These are phyloP conservation scores for Cladophialophora chaetospira DNA, from an alignment of 2,329 filamentous ascomycete genomes.

Conservation along the genomic window DNA sequence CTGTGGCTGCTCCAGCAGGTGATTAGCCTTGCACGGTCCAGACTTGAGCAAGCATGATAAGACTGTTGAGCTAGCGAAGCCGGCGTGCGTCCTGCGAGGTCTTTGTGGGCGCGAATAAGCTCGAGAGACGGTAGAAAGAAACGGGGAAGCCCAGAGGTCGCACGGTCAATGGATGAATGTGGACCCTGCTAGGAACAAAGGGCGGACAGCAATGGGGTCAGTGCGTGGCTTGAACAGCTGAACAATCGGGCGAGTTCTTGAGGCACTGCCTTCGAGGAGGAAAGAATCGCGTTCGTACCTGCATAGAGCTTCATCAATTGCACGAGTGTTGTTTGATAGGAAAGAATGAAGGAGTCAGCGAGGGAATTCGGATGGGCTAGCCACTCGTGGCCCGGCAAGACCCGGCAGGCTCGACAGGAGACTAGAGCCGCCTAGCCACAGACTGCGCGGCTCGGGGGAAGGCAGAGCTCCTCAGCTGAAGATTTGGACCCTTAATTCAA, in stretches of 20 bases:
- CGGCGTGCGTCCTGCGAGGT: conserved; percentile 9
- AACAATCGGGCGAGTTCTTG: not conserved
- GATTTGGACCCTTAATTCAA: no score
- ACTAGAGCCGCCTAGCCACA: no score
- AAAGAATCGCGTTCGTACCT: not conserved
- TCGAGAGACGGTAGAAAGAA: not conserved
- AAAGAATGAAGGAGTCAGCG: no score
- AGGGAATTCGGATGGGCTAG: no score
- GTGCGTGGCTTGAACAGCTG: not conserved
- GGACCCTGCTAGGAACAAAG: not conserved
- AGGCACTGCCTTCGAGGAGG: not conserved
- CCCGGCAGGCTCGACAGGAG: no score
- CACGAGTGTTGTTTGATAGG: not conserved
- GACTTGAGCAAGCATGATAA: conserved; percentile 17
- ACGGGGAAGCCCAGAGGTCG: conserved; percentile 2
- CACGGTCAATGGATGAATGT: conserved; percentile 1
- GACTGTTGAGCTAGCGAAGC: conserved; percentile 15
- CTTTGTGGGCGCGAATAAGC: conserved; percentile 13
- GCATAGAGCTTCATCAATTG: not conserved
- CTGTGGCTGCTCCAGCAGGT: conserved; percentile 4
- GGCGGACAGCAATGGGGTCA: not conserved
- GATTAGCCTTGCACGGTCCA: conserved; percentile 9
- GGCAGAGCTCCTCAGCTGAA: no score
- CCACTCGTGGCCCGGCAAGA: no score
- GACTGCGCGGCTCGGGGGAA: no score